Conservation (phyloP, 75 land plant species). For the Cunninghamia lanceolata region DNA sequence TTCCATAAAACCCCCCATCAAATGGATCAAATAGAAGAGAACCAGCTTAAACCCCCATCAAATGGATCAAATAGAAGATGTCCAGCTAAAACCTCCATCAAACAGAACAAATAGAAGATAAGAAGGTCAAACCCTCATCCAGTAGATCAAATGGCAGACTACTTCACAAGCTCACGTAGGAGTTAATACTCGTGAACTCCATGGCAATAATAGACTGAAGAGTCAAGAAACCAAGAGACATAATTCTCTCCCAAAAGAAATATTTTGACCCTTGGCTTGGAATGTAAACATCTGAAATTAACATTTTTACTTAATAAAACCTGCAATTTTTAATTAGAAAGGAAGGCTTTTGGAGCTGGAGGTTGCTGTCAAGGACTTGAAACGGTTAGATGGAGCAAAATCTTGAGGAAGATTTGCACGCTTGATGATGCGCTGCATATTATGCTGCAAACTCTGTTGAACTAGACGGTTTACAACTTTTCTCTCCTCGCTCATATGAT, state of each 20-base stretch:
- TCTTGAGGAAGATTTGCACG: slow-evolving; percentile 77
- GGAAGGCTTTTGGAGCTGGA: slow-evolving; percentile 90
- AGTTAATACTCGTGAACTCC: not conserved
- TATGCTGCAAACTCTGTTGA: slow-evolving; percentile 85
- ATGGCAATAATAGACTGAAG: not conserved
- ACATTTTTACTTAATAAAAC: not conserved
- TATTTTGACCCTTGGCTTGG: not conserved
- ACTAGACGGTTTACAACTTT: slow-evolving; percentile 77
- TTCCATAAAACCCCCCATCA: not conserved
- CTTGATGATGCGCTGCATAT: slow-evolving; percentile 73
- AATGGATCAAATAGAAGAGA: not conserved
- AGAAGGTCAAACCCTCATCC: not conserved
- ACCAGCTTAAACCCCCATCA: not conserved
- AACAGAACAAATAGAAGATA: not conserved
- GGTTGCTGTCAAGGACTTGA: slow-evolving; percentile 51
- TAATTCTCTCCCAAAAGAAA: not conserved
- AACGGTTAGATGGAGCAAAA: slow-evolving; percentile 47
- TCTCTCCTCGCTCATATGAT: slow-evolving; percentile 55
- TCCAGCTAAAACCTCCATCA: not conserved
- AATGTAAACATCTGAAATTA: not conserved
- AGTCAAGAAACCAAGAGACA: not conserved
- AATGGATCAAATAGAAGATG: not conserved
- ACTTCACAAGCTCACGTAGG: not conserved
- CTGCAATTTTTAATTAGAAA: slow-evolving; percentile 26
- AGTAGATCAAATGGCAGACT: not conserved